A percentile compares a stretch with the other conserved stretches of the same genome.
These are phyloP conservation scores for Populus pruinosa DNA, from an alignment of 345 rosid species.

Conservation along the genomic window DNA sequence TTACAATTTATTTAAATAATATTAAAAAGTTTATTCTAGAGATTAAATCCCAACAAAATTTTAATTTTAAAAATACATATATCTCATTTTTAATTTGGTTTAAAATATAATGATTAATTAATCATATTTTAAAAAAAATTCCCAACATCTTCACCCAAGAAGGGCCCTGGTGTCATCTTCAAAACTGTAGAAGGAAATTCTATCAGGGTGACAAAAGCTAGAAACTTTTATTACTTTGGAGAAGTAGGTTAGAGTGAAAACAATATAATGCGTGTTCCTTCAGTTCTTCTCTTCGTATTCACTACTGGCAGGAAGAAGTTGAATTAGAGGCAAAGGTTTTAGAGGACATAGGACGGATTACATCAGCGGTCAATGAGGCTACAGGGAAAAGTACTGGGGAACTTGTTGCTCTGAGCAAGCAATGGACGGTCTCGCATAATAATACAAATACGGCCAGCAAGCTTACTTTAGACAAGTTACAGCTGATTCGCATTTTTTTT, in stretches of 20 bases:
- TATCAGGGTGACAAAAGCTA: neutral
- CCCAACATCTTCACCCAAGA: neutral
- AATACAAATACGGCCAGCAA: conserved; percentile 25
- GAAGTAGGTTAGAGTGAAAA: neutral
- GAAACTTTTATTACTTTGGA: neutral
- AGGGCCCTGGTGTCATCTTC: neutral
- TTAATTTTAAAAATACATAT: too few species aligned
- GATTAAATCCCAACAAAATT: too few species aligned
- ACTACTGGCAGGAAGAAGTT: conserved; percentile 52
- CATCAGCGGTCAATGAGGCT: conserved; percentile 41
- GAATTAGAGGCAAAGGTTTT: conserved; percentile 57
- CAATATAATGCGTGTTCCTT: neutral
- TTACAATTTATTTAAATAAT: too few species aligned
- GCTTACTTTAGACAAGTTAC: conserved; percentile 17
- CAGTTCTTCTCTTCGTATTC: neutral
- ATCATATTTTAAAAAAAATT: too few species aligned
- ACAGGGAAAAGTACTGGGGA: conserved; percentile 37
- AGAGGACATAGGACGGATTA: conserved; percentile 40
- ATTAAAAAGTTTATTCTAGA: rapidly evolving
- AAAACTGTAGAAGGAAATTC: neutral
- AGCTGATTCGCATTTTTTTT: too few species aligned
- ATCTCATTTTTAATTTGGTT: too few species aligned
- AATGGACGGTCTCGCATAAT: conserved; percentile 47
- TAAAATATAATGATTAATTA: too few species aligned
- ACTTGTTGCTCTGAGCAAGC: conserved; percentile 52